These are phyloP conservation scores for Dujonia santamariae DNA, from an alignment of 1,139 yeast species.

Conservation along the genomic window DNA sequence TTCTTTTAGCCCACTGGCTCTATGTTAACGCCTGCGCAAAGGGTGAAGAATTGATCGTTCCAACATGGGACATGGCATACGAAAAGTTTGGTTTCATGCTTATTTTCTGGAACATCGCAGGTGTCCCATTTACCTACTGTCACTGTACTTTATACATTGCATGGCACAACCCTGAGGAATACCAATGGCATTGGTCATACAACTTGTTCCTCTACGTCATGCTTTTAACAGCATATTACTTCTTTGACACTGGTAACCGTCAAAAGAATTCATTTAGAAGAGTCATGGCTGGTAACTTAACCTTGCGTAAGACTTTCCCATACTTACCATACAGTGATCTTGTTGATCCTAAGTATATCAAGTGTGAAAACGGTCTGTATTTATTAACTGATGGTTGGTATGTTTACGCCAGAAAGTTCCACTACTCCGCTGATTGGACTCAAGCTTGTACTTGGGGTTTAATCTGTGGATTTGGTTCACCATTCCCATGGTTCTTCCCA, in stretches of 20 bases:
- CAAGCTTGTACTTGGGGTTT: slow-evolving; percentile 92
- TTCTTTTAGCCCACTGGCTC: slow-evolving; percentile 84
- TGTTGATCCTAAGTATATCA: slow-evolving; percentile 78
- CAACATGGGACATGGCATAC: slow-evolving; percentile 99
- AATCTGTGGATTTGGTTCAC: slow-evolving; percentile 81
- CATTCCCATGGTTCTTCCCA: slow-evolving; percentile 97
- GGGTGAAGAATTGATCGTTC: slow-evolving; percentile 95
- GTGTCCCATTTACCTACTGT: slow-evolving; percentile 97
- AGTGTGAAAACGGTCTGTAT: slow-evolving; percentile 78
- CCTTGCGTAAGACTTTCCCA: slow-evolving; percentile 85
- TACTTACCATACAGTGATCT: slow-evolving; percentile 81
- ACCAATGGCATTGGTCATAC: slow-evolving; percentile 65
- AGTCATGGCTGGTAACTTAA: slow-evolving; percentile 73
- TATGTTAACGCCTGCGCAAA: slow-evolving; percentile 97
- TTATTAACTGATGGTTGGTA: slow-evolving; percentile 94
- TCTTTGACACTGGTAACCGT: slow-evolving; percentile 92
- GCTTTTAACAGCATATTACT: slow-evolving; percentile 72
- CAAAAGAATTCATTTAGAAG: slow-evolving; percentile 95
- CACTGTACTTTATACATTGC: slow-evolving; percentile 83
- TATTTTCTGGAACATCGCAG: slow-evolving; percentile 97
- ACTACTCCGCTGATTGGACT: slow-evolving; percentile 90
- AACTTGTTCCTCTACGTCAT: slow-evolving; percentile 53
- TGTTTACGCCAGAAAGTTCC: slow-evolving; percentile 85
- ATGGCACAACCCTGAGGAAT: slow-evolving; percentile 80
- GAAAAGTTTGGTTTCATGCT: slow-evolving; percentile 98